phyloP scores from a whole-genome alignment of 371 early-diverging fungal genomes.

The Mucor velutinosus region DNA sequence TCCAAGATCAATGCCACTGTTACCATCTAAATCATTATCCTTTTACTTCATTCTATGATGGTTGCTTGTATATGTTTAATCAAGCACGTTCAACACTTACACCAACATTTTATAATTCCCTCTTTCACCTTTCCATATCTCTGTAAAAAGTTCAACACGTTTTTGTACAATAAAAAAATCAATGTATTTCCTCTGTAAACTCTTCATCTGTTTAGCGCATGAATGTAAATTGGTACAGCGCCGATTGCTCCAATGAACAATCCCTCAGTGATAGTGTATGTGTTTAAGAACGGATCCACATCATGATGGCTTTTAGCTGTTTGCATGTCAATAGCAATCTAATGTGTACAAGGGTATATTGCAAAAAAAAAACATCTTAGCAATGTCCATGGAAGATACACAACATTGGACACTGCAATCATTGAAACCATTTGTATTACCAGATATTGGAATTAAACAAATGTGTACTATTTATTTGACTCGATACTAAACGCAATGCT shows the following conservation, averaged over 20 bases:
- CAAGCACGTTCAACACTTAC: slow-evolving; percentile 25
- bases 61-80: slow-evolving; percentile 7
- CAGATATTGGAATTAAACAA: background rate
- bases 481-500: slow-evolving; percentile 13
- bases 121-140: background rate
- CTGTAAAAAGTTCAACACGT: slow-evolving; percentile 33
- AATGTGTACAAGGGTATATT: too few species aligned
- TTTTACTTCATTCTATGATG: slow-evolving; percentile 7
- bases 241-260: too few species aligned
- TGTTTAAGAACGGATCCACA: too few species aligned
- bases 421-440: too few species aligned
- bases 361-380: too few species aligned
- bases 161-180: slow-evolving; percentile 28
- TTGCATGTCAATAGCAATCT: too few species aligned
- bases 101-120: slow-evolving; percentile 15
- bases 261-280: too few species aligned
- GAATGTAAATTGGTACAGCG: too few species aligned
- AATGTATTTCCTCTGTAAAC: background rate
- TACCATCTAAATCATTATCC: slow-evolving; percentile 34
- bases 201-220: background rate
- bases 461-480: background rate
- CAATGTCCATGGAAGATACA: too few species aligned
- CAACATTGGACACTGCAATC: too few species aligned
- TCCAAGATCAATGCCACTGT: slow-evolving; percentile 49
- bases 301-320: too few species aligned